Evolutionary conservation across 2,329 filamentous ascomycete species (phyloP).

Genomic region (Fusarium succisae): DNA sequence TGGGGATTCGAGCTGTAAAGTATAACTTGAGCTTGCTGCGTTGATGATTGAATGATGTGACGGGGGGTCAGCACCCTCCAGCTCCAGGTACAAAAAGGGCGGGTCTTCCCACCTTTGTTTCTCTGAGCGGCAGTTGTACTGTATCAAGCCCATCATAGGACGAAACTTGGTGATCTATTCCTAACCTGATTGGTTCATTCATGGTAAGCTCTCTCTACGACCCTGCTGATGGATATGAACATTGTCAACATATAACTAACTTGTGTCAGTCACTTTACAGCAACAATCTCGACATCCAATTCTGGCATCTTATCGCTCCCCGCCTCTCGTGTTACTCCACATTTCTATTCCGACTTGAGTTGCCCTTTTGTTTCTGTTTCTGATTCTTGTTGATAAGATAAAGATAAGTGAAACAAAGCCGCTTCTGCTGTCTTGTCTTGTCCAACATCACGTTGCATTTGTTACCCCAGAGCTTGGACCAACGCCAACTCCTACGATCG

Average conservation of each 20-base stretch:
- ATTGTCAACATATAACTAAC: background rate
- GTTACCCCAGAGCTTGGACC: conserved; percentile 26
- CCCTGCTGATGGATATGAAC: background rate
- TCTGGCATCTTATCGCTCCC: background rate
- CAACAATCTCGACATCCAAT: background rate
- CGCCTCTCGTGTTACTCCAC: conserved; percentile 29
- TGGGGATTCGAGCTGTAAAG: background rate
- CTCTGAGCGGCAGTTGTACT: conserved; percentile 34
- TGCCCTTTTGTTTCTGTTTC: background rate
- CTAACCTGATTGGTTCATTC: conserved; percentile 18
- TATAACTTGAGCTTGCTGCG: background rate
- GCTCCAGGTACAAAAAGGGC: conserved; percentile 46
- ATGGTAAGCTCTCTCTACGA: conserved; percentile 18
- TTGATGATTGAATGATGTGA: conserved; percentile 37
- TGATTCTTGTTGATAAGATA: background rate
- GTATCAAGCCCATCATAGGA: conserved; percentile 37
- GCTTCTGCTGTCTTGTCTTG: background rate
- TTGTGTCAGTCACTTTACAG: background rate
- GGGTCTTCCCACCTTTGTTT: conserved; percentile 42
- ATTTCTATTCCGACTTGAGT: background rate
- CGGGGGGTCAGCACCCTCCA: background rate
- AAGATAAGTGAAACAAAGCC: conserved; percentile 5
- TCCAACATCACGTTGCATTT: conserved; percentile 8
- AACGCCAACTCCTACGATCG: conserved; percentile 12
- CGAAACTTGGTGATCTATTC: conserved; percentile 13